Conservation (phyloP, 345 rosid genomes). For the Eucalyptus caleyi region DNA sequence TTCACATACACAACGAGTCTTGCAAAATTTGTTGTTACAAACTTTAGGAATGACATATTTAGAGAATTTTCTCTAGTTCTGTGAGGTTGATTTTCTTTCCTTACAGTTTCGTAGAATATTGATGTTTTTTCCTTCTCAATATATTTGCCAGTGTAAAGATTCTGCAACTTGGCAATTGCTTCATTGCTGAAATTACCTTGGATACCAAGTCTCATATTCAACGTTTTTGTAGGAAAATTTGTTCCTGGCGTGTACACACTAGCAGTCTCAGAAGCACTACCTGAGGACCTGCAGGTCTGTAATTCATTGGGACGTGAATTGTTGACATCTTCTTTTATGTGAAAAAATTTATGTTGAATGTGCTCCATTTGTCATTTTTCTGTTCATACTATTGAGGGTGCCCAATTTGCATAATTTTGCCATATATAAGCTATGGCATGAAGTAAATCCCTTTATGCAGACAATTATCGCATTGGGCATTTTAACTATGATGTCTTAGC, state of each 20-base stretch:
- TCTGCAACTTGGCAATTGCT: background rate
- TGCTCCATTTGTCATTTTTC: background rate
- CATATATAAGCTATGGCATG: background rate
- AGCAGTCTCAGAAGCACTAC: constrained; percentile 69
- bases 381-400: background rate
- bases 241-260: constrained; percentile 87
- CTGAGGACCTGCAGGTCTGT: constrained; percentile 81
- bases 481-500: background rate
- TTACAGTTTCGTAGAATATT: background rate
- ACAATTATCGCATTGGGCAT: background rate
- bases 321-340: background rate
- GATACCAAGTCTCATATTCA: background rate
- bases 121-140: background rate
- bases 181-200: background rate
- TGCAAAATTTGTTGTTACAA: background rate
- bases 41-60: background rate
- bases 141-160: background rate
- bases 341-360: background rate
- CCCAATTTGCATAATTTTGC: background rate
- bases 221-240: constrained; percentile 45
- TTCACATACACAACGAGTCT: background rate
- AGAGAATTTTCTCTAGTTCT: background rate
- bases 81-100: background rate
- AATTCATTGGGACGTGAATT: background rate
- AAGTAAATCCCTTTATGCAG: background rate